phyloP scores from a whole-genome alignment of 2,329 filamentous ascomycete species.

The Diatrype stigma region DNA sequence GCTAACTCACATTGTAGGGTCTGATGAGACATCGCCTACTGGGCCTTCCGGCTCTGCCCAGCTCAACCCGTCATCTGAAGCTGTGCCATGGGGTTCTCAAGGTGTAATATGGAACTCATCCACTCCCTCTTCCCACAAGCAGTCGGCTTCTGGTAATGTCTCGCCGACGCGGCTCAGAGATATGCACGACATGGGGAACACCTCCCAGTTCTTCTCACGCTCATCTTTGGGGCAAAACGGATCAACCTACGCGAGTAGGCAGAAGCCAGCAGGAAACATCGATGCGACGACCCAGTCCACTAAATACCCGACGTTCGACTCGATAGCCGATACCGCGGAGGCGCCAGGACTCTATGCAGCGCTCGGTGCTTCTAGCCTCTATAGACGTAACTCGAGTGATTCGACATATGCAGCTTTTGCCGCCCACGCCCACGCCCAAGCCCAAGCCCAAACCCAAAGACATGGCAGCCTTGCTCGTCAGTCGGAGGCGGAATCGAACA shows the following conservation, averaged over 20 bases:
- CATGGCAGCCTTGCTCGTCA: conserved; percentile 15
- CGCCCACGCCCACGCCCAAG: too few species aligned
- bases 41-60: conserved; percentile 66
- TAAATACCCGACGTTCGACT: conserved; percentile 29
- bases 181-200: conserved; percentile 40
- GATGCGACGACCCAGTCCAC: conserved; percentile 41
- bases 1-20: conserved; percentile 27
- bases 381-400: conserved; percentile 25
- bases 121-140: conserved; percentile 37
- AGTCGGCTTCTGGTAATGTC: conserved; percentile 46
- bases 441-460: too few species aligned
- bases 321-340: conserved; percentile 21
- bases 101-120: conserved; percentile 55
- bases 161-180: conserved; percentile 57
- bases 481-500: conserved; percentile 12
- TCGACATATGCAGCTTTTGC: conserved; percentile 10
- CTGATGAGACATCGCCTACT: conserved; percentile 39
- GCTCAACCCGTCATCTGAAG: conserved; percentile 64
- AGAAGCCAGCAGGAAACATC: conserved; percentile 35
- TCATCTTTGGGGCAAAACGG: conserved; percentile 40
- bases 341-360: conserved; percentile 12
- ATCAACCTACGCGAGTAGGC: conserved; percentile 27
- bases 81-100: conserved; percentile 55
- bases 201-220: conserved; percentile 42
- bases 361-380: conserved; percentile 6